phyloP scores from a whole-genome alignment of 371 early-diverging fungal species.

The Haplosporangium sp. region DNA sequence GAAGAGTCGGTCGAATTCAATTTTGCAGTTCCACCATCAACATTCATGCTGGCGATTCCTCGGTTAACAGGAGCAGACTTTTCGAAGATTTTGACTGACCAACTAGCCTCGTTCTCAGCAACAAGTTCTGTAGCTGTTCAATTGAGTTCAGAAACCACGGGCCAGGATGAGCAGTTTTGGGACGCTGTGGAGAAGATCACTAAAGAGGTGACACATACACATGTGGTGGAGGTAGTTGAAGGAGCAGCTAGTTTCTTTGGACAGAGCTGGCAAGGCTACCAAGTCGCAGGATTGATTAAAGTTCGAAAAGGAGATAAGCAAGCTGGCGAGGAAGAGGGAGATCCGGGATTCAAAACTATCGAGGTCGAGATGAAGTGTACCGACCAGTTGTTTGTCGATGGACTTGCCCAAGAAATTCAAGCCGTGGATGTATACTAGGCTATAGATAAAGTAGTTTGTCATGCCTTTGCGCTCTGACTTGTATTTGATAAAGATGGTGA shows the following conservation, averaged over 20 bases:
- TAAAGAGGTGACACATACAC: slow-evolving; percentile 58
- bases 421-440: slow-evolving; percentile 13
- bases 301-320: slow-evolving; percentile 45
- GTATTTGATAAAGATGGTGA: too few relatives aligned
- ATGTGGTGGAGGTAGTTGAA: slow-evolving; percentile 77
- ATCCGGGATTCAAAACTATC: slow-evolving; percentile 56
- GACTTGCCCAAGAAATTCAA: slow-evolving; percentile 59
- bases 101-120: slow-evolving; percentile 64
- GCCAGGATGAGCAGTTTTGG: slow-evolving; percentile 66
- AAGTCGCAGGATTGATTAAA: slow-evolving; percentile 79
- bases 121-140: slow-evolving; percentile 65
- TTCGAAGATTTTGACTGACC: slow-evolving; percentile 64
- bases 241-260: slow-evolving; percentile 82
- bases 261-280: slow-evolving; percentile 69
- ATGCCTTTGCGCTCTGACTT: not conserved
- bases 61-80: slow-evolving; percentile 68
- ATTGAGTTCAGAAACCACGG: slow-evolving; percentile 57
- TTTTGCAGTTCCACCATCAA: slow-evolving; percentile 61
- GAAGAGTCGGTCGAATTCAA: slow-evolving; percentile 50
- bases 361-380: slow-evolving; percentile 79
- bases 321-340: slow-evolving; percentile 3
- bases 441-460: not conserved
- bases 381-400: slow-evolving; percentile 71
- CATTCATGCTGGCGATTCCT: slow-evolving; percentile 61
- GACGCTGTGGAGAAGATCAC: slow-evolving; percentile 65